These are phyloP conservation scores for Kwoniella bestiolae DNA, from an alignment of 768 basidiomycete genomes.

Conservation along the genomic window DNA sequence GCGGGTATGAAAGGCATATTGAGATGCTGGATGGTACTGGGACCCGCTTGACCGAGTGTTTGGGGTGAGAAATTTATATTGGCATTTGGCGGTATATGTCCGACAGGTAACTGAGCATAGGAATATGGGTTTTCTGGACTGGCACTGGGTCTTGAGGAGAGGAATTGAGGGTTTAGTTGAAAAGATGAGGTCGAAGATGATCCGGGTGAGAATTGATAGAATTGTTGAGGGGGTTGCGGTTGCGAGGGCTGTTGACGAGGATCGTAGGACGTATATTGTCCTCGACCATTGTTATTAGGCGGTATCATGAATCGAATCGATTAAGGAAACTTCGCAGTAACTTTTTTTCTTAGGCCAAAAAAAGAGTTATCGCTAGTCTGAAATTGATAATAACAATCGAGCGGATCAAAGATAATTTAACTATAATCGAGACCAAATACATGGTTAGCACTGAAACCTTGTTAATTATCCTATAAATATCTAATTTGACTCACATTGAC, in stretches of 20 bases:
- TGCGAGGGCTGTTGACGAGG: neutral
- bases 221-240: neutral
- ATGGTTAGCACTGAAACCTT: neutral
- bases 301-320: neutral
- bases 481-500: neutral
- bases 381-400: too few species aligned
- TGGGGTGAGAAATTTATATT: too few species aligned
- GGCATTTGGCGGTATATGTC: neutral
- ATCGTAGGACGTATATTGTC: constrained; percentile 12
- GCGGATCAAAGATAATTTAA: too few species aligned
- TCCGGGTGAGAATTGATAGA: constrained; percentile 6
- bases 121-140: neutral
- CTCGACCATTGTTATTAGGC: constrained; percentile 7
- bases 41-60: neutral
- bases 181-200: neutral
- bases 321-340: neutral
- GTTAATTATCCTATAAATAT: too few species aligned
- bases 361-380: neutral
- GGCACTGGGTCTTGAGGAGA: neutral
- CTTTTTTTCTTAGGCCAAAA: neutral
- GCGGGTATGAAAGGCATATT: neutral
- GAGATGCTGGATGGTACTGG: neutral
- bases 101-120: neutral
- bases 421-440: neutral
- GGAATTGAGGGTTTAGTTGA: neutral